Percentiles rank a stretch among this genome's conserved stretches.
Conservation (phyloP, 2,329 filamentous ascomycete genomes). For the Simplicillium aogashimaense region DNA sequence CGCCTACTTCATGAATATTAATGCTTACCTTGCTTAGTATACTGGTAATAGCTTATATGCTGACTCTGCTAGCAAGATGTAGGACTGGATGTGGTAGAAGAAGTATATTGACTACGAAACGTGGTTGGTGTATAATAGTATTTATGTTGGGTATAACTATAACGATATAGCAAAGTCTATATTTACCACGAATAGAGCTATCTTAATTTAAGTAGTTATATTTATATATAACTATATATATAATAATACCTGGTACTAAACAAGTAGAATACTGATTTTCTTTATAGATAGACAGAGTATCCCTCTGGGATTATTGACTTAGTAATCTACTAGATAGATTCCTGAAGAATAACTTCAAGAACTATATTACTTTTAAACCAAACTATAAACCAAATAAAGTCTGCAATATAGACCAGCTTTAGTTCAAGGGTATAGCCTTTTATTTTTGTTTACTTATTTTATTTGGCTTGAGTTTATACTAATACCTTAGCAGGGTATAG, state of each 20-base stretch:
- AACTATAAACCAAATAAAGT: conserved; percentile 44
- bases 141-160: conserved; percentile 50
- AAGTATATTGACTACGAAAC: conserved; percentile 48
- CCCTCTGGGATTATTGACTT: conserved; percentile 43
- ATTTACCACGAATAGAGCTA: conserved; percentile 52
- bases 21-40: conserved; percentile 63
- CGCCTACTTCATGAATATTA: no score
- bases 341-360: conserved; percentile 38
- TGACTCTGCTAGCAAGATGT: conserved; percentile 52
- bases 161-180: conserved; percentile 42
- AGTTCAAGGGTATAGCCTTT: conserved; percentile 51
- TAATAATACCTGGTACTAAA: conserved; percentile 2
- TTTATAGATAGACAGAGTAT: conserved; percentile 15
- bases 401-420: conserved; percentile 54
- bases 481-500: background rate
- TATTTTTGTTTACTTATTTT: no score
- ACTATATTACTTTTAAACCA: conserved; percentile 47
- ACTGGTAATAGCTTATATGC: conserved; percentile 55
- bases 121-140: conserved; percentile 40
- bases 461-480: no score
- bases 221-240: conserved; percentile 52
- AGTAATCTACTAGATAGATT: conserved; percentile 26
- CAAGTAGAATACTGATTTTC: background rate
- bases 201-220: conserved; percentile 47
- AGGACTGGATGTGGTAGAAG: conserved; percentile 47